Evolutionary conservation across 108 stramenopile species (phyloP), one percentile per base, ranked within the genome.

Genomic region (Skeletonema menzelii): DNA sequence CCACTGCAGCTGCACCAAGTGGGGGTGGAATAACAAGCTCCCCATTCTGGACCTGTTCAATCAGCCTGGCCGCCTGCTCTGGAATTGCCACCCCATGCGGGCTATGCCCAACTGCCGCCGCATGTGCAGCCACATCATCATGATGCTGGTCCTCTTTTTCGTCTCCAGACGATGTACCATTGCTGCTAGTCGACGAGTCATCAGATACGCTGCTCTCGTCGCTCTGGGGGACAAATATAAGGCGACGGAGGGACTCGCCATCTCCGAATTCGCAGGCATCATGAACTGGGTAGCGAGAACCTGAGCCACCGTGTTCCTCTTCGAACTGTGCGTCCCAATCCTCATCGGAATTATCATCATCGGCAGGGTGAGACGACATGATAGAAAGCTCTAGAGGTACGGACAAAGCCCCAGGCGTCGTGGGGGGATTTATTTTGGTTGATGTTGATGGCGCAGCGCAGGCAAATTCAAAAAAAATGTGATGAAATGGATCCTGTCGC

Each of bases 261-360:
- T 90, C 89, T 60, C 91, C 91, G 56, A 88, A 89, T 71, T 95
- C 94, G 66, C 85, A 86, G 53, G 88, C 88, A 68, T 95, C 92
- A 77, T 95, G 94, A 13, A 95, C 74, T 28, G 94, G 94, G 69
- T 90, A 95, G 61, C 91, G 87, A 57, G 73, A 70, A 30, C 77
- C 85, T 44, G 49, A 24, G 20, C 49, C 49, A 22, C 46, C 63
- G 17, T 70, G 8, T 55, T 70, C 26, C 17, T 67, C 80, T 57
- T 67, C 80, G 53, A 76, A 82, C 55, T 77, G 49, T 22, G 19
- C 79, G 73, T 84, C 82, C 74, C 86, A 84, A 14, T 84, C 88
- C 35, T 89, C 88, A 69, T 84, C 86, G 63, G 84, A 81, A 53
- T 58, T 53, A 2, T 60, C 30, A 20, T 68, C 71, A 34, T 68